Evolutionary conservation across 345 rosid genomes (phyloP), one percentile per base, ranked within the genome.

Genomic region (Stellera chamaejasme): DNA sequence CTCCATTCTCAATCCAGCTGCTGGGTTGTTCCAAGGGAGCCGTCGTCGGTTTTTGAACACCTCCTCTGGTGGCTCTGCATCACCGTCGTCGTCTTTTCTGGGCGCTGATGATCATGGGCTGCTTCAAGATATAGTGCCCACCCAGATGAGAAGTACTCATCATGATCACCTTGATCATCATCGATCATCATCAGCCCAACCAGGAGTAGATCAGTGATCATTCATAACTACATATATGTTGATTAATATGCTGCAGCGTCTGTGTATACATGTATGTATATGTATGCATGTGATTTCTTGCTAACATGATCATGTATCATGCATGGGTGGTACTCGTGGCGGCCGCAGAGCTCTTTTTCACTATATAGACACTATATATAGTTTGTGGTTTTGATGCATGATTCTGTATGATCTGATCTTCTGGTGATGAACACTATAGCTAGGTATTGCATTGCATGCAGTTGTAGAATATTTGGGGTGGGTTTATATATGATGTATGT

Each of bases 111-210:
- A 87, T 62, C 72, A 79, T 43, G 99, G 99, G 13, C 86, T 93
- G 43, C 99, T 93, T 70, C 88, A 93, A 67, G 99, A 93, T 70
- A 85, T 91, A 3, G 82, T 83, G 61, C 92, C 96, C 39, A 66
- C 95, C 10, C 94, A 74, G 72, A 84, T 82, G 79, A 68, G 83
- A 56, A 69, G 67, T 19, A 19, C 23, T 19, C 23, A 19, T 19
- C 23, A 19, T 19, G 23, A 19, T 19, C 23, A 19, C 23, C 23
- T 19, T 19, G 23, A 19, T 19, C 23, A 19, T 19, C 23, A 19
- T 19, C 44, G 79, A 32, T 32, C 39, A 32, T 32, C 5, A 4
- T 32, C 39, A 72, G 61, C 54, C 66, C 1, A 63, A 78, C 43
- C 67, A 68, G 52, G 79, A 74, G 62, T 65, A 63, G 65, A 27